These are phyloP conservation scores for Amanita pseudoporphyria DNA, from an alignment of 768 basidiomycete species.

Conservation along the genomic window DNA sequence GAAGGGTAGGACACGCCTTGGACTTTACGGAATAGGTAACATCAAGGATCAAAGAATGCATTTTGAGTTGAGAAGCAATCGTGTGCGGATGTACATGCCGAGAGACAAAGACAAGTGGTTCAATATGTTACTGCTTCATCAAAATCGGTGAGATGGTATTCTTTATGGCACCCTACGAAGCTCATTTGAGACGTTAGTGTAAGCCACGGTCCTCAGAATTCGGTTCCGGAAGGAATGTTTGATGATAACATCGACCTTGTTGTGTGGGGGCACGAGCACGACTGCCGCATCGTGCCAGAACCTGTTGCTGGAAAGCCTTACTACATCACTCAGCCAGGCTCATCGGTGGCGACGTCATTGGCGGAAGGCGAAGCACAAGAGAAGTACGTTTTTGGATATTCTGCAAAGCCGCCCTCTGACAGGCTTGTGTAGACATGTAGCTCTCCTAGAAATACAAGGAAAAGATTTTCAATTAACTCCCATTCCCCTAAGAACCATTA, in stretches of 20 bases:
- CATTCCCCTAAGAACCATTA: slow-evolving; percentile 81
- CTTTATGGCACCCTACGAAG: not conserved
- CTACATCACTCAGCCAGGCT: slow-evolving; percentile 90
- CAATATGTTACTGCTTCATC: slow-evolving; percentile 88
- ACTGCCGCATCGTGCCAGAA: slow-evolving; percentile 88
- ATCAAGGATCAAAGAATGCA: slow-evolving; percentile 97
- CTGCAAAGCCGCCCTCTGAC: not conserved
- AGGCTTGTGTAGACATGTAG: slow-evolving; percentile 65
- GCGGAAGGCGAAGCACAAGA: slow-evolving; percentile 88
- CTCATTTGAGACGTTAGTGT: slow-evolving; percentile 42
- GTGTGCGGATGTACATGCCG: slow-evolving; percentile 96
- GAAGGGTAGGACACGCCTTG: slow-evolving; percentile 82
- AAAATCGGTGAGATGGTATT: slow-evolving; percentile 67
- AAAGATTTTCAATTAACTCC: slow-evolving; percentile 83
- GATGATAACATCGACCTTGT: slow-evolving; percentile 92
- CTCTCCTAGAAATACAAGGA: slow-evolving; percentile 77
- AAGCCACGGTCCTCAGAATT: slow-evolving; percentile 89
- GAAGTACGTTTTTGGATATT: slow-evolving; percentile 46
- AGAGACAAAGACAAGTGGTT: slow-evolving; percentile 89
- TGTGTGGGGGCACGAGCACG: slow-evolving; percentile 98
- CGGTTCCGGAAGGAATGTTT: slow-evolving; percentile 94
- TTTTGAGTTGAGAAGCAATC: slow-evolving; percentile 87
- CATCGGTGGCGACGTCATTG: slow-evolving; percentile 88
- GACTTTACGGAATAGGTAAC: slow-evolving; percentile 92
- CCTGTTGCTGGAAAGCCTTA: slow-evolving; percentile 88